Evolutionary conservation across 31 red algal species (phyloP).

Genomic region (Odonthalia washingtoniensis): DNA sequence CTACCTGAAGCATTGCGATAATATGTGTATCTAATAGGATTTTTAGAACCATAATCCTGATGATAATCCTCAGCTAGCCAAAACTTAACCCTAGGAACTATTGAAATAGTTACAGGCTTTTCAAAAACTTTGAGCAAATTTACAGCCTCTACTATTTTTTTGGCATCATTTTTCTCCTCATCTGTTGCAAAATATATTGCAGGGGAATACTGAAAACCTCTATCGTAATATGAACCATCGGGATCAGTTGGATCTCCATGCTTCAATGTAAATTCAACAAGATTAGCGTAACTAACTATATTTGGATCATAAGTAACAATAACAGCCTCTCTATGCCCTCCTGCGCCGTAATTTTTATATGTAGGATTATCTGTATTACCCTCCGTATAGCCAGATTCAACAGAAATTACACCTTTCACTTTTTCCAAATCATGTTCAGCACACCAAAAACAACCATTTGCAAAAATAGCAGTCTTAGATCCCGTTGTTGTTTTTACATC

Average conservation of each 20-base stretch:
- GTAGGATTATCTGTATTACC: slow-evolving; percentile 57
- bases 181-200: slow-evolving; percentile 74
- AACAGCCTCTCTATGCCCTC: slow-evolving; percentile 67
- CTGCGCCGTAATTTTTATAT: slow-evolving; percentile 44
- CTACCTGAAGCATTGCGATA: slow-evolving; percentile 42
- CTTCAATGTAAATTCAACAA: slow-evolving; percentile 71
- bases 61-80: slow-evolving; percentile 61
- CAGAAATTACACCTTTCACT: slow-evolving; percentile 61
- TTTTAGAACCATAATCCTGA: slow-evolving; percentile 62
- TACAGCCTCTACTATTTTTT: slow-evolving; percentile 36
- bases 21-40: slow-evolving; percentile 51
- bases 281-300: slow-evolving; percentile 50
- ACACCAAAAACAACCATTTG: slow-evolving; percentile 79
- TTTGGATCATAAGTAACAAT: slow-evolving; percentile 66
- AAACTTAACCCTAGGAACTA: slow-evolving; percentile 26
- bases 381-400: slow-evolving; percentile 65
- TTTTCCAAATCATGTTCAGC: slow-evolving; percentile 58
- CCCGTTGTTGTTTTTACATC: too few relatives aligned
- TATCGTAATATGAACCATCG: slow-evolving; percentile 62
- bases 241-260: slow-evolving; percentile 56
- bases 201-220: slow-evolving; percentile 65
- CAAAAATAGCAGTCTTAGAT: slow-evolving; percentile 59
- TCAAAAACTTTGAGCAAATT: slow-evolving; percentile 42
- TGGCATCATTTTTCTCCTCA: slow-evolving; percentile 44
- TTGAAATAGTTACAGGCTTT: slow-evolving; percentile 17